These are phyloP conservation scores for Begonia loranthoides DNA, from an alignment of 306 rosid genomes.

Conservation along the genomic window DNA sequence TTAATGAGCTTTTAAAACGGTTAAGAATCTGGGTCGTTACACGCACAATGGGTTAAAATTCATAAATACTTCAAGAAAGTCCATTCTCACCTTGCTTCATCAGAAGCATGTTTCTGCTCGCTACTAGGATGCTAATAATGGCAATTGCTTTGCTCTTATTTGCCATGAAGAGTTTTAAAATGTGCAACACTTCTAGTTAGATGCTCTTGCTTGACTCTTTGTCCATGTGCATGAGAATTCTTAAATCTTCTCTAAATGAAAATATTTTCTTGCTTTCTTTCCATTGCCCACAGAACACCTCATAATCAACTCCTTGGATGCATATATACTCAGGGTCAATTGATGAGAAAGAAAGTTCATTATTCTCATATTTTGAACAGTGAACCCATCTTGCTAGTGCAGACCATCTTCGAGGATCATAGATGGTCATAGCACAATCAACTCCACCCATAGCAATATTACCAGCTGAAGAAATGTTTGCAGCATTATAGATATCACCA, in stretches of 20 bases:
- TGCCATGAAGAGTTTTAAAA: too few relatives aligned
- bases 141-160: too few relatives aligned
- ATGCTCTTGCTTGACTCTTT: too few relatives aligned
- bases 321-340: constrained; percentile 55
- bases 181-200: too few relatives aligned
- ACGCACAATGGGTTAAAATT: too few relatives aligned
- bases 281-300: constrained; percentile 82
- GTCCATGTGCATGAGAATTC: too few relatives aligned
- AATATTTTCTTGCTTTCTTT: constrained; percentile 37
- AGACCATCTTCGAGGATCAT: constrained; percentile 96
- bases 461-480: constrained; percentile 61
- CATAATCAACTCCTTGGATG: constrained; percentile 82
- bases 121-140: too few relatives aligned
- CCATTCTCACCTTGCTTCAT: too few relatives aligned
- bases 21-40: too few relatives aligned
- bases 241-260: constrained; percentile 88
- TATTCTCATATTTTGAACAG: constrained; percentile 92
- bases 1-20: too few relatives aligned
- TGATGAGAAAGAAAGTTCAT: constrained; percentile 69
- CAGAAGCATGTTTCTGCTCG: too few relatives aligned
- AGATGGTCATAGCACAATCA: constrained; percentile 74
- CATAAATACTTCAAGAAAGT: too few relatives aligned
- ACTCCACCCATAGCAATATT: constrained; percentile 75
- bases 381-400: constrained; percentile 78
- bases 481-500: constrained; percentile 62